phyloP scores from a whole-genome alignment of 2,329 filamentous ascomycete species.

The Raffaelea ambrosiae region DNA sequence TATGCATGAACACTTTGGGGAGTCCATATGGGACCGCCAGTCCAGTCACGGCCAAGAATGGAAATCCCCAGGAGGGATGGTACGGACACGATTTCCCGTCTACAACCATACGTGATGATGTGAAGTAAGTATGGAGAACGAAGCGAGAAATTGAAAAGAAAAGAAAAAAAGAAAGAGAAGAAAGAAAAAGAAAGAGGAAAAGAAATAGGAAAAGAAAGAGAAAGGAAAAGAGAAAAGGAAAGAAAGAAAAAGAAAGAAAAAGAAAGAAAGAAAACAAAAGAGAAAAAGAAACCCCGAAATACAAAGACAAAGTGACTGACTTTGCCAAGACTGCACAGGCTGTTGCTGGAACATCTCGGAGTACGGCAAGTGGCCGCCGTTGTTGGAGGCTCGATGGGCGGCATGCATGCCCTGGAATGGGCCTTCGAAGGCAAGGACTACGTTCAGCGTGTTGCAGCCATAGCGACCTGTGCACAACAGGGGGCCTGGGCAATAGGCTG shows the following conservation, averaged over 20 bases:
- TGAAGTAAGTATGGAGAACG: too few relatives aligned
- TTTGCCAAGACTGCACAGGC: slow-evolving; percentile 35
- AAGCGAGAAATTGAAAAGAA: not conserved
- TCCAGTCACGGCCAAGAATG: not conserved
- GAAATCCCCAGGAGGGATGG: not conserved
- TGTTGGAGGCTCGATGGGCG: slow-evolving; percentile 35
- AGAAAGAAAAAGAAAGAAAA: too few relatives aligned
- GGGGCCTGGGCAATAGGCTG: too few relatives aligned
- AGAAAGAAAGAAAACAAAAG: too few relatives aligned
- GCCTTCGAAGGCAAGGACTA: slow-evolving; percentile 36
- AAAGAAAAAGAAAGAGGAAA: too few relatives aligned
- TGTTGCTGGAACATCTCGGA: slow-evolving; percentile 40
- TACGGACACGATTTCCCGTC: not conserved
- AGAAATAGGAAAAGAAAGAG: too few relatives aligned
- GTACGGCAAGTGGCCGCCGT: slow-evolving; percentile 40
- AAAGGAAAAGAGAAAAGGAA: too few relatives aligned
- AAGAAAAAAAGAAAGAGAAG: slow-evolving; percentile 7
- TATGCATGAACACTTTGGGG: not conserved
- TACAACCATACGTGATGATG: not conserved
- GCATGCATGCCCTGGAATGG: slow-evolving; percentile 33
- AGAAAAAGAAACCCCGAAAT: too few relatives aligned
- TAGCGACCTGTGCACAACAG: too few relatives aligned
- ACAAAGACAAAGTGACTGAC: too few relatives aligned
- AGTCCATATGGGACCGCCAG: not conserved
- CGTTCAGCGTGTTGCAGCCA: slow-evolving; percentile 31